These are phyloP conservation scores for Vigna hirtella DNA, from an alignment of 306 rosid species.

Conservation along the genomic window DNA sequence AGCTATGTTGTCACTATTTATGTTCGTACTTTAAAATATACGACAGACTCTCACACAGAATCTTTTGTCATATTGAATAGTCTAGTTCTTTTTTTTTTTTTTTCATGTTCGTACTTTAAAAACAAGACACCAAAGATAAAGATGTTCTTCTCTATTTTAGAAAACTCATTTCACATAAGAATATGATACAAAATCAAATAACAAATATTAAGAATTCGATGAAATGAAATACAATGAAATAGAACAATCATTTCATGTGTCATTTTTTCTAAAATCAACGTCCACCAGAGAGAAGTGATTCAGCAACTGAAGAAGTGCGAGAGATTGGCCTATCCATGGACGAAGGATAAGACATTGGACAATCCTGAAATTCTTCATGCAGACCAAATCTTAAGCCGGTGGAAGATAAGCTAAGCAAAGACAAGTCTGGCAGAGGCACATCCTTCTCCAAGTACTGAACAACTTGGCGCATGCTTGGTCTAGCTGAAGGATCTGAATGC, in stretches of 20 bases:
- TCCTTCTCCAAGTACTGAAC: slow-evolving; percentile 58
- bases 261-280: slow-evolving; percentile 39
- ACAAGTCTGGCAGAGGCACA: slow-evolving; percentile 42
- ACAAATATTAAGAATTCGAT: neutral
- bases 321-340: slow-evolving; percentile 46
- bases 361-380: slow-evolving; percentile 46
- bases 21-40: too few relatives aligned
- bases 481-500: slow-evolving; percentile 48
- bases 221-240: neutral
- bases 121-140: neutral
- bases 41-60: too few relatives aligned
- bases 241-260: neutral
- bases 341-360: slow-evolving; percentile 50
- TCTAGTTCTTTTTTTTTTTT: too few relatives aligned
- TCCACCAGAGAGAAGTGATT: slow-evolving; percentile 62
- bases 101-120: neutral
- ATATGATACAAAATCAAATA: slow-evolving; percentile 14
- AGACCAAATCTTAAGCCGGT: slow-evolving; percentile 47
- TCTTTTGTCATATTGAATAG: too few relatives aligned
- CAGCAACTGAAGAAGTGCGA: slow-evolving; percentile 47
- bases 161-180: neutral
- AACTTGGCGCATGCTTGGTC: slow-evolving; percentile 74
- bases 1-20: too few relatives aligned
- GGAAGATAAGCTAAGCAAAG: slow-evolving; percentile 43
- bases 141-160: neutral